Evolutionary conservation across 2,329 filamentous ascomycete genomes (phyloP), one percentile per base, ranked within the genome.

Genomic region (Aspergillus neotritici): DNA sequence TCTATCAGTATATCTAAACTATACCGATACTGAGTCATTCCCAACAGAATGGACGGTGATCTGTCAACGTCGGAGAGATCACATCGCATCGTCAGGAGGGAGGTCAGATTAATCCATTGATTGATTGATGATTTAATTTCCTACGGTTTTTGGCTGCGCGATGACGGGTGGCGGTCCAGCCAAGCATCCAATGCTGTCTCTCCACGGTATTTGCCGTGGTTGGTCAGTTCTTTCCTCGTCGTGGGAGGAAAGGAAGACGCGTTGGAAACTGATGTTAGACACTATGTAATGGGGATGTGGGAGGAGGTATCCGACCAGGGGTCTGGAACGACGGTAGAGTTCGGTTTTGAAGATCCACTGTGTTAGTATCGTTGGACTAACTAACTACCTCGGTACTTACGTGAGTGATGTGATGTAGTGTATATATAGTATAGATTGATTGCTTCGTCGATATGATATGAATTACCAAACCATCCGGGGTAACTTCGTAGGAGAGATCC

Each of bases 261-360:
- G 21, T 25, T 25, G 21, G 21, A 25, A 9, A 9, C 3, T 25
- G 21, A 25, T 25, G 21, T 25, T 25, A 9, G 21, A n/a, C n/a
- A n/a, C n/a, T n/a, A n/a, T n/a, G n/a, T n/a, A n/a, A n/a, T 25
- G 21, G 7, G 21, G 43, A 40, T 36, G 43, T n/a, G 31, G 34
- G 5, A 25, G 17, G n/a, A n/a, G 21, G 28, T 17, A n/a, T 34
- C 31, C 34, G 17, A 32, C 17, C 29, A 40, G 12, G 31, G 42
- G 44, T 45, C 46, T 54, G 49, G 49, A 53, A 51, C 51, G 38
- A 47, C 25, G 46, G 48, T 30, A 38, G 40, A 44, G 41, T 34
- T 46, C 35, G 34, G 40, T 30, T 25, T 42, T 32, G 30, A 47
- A 39, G 47, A 49, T 44, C 47, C 47, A 47, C 47, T 31, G 37